Evolutionary conservation across 805 yeast genomes (phyloP).

Genomic region (Ogataea siamensis): DNA sequence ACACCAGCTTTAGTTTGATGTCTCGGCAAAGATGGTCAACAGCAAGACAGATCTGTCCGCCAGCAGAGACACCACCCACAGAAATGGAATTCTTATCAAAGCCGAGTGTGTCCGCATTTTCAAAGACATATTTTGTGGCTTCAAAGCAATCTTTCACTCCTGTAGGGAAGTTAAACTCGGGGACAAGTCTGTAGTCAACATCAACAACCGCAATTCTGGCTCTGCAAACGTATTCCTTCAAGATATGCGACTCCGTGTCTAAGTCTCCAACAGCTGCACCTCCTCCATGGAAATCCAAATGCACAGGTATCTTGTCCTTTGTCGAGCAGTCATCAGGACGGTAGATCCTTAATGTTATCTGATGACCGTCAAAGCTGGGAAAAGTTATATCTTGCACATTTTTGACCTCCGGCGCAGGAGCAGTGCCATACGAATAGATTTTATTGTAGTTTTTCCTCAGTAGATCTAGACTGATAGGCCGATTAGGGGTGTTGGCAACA

Average conservation of each 20-base stretch:
- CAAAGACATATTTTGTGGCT: constrained; percentile 29
- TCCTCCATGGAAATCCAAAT: constrained; percentile 36
- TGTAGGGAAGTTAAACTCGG: constrained; percentile 32
- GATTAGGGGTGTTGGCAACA: constrained; percentile 25
- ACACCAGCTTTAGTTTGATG: constrained; percentile 23
- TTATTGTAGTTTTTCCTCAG: constrained; percentile 26
- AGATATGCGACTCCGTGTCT: constrained; percentile 31
- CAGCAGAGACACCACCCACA: constrained; percentile 28
- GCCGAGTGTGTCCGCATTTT: constrained; percentile 23
- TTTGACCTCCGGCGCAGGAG: constrained; percentile 25
- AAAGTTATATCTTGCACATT: constrained; percentile 16
- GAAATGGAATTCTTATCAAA: constrained; percentile 26
- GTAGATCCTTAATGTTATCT: constrained; percentile 26
- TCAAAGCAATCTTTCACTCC: constrained; percentile 31
- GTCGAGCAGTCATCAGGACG: constrained; percentile 24
- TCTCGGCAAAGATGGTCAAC: constrained; percentile 32
- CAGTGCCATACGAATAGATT: constrained; percentile 28
- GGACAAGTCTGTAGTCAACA: constrained; percentile 34
- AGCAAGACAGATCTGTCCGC: constrained; percentile 29
- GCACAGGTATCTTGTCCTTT: constrained; percentile 29
- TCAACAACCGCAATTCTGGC: constrained; percentile 32
- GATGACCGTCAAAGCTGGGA: constrained; percentile 28
- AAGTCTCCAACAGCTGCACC: constrained; percentile 35
- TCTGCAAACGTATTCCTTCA: constrained; percentile 28
- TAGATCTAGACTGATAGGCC: constrained; percentile 20